These are phyloP conservation scores for Nicotiana noctiflora DNA, from an alignment of 257 asterid genomes.

Conservation along the genomic window DNA sequence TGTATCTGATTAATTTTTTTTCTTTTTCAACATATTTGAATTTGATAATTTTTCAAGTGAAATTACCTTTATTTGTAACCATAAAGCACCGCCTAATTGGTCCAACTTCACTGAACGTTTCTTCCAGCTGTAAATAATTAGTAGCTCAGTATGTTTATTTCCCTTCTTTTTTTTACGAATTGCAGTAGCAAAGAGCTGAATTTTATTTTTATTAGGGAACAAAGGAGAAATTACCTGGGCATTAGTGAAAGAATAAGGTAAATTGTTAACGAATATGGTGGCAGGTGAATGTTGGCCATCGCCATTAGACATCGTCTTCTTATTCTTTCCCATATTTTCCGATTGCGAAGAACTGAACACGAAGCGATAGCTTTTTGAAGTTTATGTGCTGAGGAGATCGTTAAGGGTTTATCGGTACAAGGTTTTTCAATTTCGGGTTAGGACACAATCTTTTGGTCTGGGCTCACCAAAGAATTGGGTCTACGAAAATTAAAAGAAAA, in stretches of 20 bases:
- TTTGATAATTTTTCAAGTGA: background rate
- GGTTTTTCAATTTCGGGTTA: background rate
- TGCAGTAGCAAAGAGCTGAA: background rate
- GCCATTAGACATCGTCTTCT: slow-evolving; percentile 35
- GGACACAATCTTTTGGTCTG: background rate
- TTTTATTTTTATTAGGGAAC: background rate
- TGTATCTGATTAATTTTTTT: background rate
- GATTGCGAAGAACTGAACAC: background rate
- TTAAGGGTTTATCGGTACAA: background rate
- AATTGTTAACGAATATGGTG: slow-evolving; percentile 70
- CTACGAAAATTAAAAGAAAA: background rate
- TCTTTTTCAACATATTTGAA: background rate
- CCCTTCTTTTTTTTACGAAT: background rate
- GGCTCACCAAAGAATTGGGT: background rate
- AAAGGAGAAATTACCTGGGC: slow-evolving; percentile 40
- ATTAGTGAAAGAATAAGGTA: slow-evolving; percentile 69
- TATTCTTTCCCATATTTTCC: slow-evolving; percentile 52
- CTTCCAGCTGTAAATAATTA: slow-evolving; percentile 58
- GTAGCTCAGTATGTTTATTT: background rate
- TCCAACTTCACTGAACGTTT: slow-evolving; percentile 85
- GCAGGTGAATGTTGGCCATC: slow-evolving; percentile 60
- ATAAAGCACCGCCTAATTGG: slow-evolving; percentile 85
- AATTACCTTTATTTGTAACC: slow-evolving; percentile 74
- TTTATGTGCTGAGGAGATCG: background rate
- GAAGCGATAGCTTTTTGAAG: background rate